These are phyloP conservation scores for Naganishia friedmannii DNA, from an alignment of 768 basidiomycete genomes.

Conservation along the genomic window DNA sequence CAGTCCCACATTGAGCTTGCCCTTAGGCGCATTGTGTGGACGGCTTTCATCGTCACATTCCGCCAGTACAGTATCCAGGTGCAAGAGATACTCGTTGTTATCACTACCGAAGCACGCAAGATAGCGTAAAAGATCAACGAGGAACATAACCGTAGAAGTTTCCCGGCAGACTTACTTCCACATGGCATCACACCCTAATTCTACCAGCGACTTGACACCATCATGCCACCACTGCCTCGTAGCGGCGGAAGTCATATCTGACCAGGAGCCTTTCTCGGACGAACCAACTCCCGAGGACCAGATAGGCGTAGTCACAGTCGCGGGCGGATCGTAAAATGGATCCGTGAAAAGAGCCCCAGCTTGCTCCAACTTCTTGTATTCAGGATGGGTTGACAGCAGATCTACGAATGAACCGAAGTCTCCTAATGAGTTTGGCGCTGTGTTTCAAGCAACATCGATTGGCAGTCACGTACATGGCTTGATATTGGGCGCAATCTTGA, in stretches of 20 bases:
- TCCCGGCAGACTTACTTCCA: slow-evolving; percentile 45
- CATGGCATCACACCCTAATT: slow-evolving; percentile 48
- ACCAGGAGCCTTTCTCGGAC: slow-evolving; percentile 46
- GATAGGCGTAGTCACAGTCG: slow-evolving; percentile 39
- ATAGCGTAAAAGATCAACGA: background rate
- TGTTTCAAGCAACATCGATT: background rate
- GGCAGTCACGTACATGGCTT: slow-evolving; percentile 42
- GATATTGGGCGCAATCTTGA: slow-evolving; percentile 50
- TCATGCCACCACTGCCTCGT: slow-evolving; percentile 49
- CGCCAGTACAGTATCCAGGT: slow-evolving; percentile 40
- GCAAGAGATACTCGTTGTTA: slow-evolving; percentile 50
- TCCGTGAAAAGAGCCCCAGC: slow-evolving; percentile 46
- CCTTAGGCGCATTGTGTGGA: slow-evolving; percentile 31
- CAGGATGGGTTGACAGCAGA: slow-evolving; percentile 43
- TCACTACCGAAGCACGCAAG: slow-evolving; percentile 35
- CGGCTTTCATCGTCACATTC: slow-evolving; percentile 34
- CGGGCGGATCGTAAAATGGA: slow-evolving; percentile 32
- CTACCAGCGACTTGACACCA: slow-evolving; percentile 44
- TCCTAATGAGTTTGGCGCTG: background rate
- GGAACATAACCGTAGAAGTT: background rate
- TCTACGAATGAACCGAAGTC: slow-evolving; percentile 24
- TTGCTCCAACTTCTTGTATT: slow-evolving; percentile 37
- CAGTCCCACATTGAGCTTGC: slow-evolving; percentile 38
- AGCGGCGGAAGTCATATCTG: slow-evolving; percentile 45
- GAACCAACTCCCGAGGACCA: slow-evolving; percentile 45